Evolutionary conservation across 768 basidiomycete species (phyloP), one percentile per base, ranked within the genome.

Genomic region (Suillus placidus): DNA sequence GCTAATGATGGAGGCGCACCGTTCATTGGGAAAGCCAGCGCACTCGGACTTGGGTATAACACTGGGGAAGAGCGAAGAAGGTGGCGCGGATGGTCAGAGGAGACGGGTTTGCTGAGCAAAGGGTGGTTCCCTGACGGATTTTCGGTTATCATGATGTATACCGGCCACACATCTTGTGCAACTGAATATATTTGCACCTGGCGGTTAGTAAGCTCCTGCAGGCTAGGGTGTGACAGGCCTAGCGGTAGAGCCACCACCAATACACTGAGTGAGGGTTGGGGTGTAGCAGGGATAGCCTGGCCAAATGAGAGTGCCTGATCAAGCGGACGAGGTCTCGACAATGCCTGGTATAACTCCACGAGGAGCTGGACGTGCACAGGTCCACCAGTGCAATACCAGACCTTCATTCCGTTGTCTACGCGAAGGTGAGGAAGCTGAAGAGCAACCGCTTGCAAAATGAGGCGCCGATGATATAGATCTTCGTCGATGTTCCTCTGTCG

Each of bases 321-420:
- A 20, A 90, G 80, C n/a, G 85, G 86, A 0, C 82, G 85, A 10
- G 94, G 94, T 37, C 92, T 82, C 95, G 94, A 97, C 1, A 86
- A 81, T 0, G 86, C 84, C 78, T 97, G 95, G 78, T 98, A 99
- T 16, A 97, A 84, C 75, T 99, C 96, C 4, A 97, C 94, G 61
- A 88, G 78, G 55, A 81, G 73, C 74, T 97, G 94, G 26, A 91
- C 80, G 67, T 98, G 94, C 62, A 97, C 73, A n/a, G 98, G 85
- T 1, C 88, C 84, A 9, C 97, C 96, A 0, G 88, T 84, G 75
- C 93, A 95, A 75, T 96, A 94, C 92, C 91, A 98, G 67, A 99
- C 84, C 81, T 96, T 97, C 77, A 99, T 88, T 2, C 95, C 95
- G 70, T 98, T 98, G 80, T 99, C 97, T 66, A 99, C 97, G 45